Conservation (phyloP, 371 early-diverging fungal species). For the Mortierella sp. region DNA sequence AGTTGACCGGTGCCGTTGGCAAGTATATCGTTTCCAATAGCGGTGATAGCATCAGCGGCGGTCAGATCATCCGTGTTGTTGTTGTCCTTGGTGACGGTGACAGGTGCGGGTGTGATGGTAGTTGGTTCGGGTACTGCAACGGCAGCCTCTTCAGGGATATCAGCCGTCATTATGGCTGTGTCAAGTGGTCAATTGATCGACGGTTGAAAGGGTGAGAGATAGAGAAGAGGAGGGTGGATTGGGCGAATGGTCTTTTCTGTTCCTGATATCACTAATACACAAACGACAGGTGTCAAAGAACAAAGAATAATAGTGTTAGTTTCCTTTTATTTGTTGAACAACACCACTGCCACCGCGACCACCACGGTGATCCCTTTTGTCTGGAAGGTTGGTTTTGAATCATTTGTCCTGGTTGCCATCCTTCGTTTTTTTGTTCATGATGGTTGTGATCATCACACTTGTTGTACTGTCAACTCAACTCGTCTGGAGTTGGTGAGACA, state of each 20-base stretch:
- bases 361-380: not conserved
- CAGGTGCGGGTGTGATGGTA: not conserved
- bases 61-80: slow-evolving; percentile 23
- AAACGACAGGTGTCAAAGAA: no score
- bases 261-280: not conserved
- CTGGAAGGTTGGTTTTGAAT: not conserved
- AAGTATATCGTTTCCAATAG: slow-evolving; percentile 53
- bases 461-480: not conserved
- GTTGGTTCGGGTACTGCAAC: not conserved
- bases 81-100: not conserved
- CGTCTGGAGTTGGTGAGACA: not conserved
- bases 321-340: not conserved
- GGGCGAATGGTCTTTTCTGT: slow-evolving; percentile 1
- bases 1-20: slow-evolving; percentile 24
- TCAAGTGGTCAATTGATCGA: not conserved
- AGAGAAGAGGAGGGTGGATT: not conserved
- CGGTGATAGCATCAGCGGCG: slow-evolving; percentile 41
- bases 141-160: not conserved
- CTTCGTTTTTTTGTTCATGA: not conserved
- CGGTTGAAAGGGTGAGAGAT: not conserved
- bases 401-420: not conserved
- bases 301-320: not conserved
- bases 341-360: no score
- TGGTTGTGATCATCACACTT: not conserved
- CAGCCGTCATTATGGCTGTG: slow-evolving; percentile 5